Evolutionary conservation across 129 eudicot species (phyloP).

Genomic region (Flaveria bidentis): DNA sequence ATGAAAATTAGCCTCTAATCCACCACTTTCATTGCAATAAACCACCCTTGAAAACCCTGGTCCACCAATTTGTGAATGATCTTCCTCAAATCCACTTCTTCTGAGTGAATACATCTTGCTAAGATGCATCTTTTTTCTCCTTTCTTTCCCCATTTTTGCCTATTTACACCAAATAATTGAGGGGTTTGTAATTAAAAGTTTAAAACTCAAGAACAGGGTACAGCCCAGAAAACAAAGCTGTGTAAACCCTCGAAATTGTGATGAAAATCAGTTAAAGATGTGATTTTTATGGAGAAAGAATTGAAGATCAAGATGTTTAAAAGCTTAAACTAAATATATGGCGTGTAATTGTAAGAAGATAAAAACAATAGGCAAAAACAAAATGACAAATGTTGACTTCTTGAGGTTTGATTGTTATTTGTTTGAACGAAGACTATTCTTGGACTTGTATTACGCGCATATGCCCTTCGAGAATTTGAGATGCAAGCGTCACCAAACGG

Average conservation of each 20-base stretch:
- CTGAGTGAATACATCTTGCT: conserved; percentile 35
- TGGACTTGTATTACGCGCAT: neutral
- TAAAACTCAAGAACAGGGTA: neutral
- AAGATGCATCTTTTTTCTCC: conserved; percentile 40
- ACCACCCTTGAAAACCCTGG: conserved; percentile 65
- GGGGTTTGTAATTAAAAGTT: conserved; percentile 2
- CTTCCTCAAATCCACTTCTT: conserved; percentile 32
- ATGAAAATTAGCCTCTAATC: conserved; percentile 31
- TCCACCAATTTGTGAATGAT: conserved; percentile 51
- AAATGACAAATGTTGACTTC: neutral
- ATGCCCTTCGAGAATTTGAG: neutral
- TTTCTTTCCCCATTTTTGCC: conserved; percentile 35
- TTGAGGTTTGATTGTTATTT: neutral
- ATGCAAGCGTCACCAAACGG: neutral
- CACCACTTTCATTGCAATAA: conserved; percentile 45
- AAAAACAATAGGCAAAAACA: neutral
- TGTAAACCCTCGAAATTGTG: neutral
- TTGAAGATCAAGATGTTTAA: conserved; percentile 1
- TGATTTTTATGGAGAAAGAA: conserved; percentile 26
- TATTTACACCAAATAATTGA: neutral
- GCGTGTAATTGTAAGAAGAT: conserved; percentile 3
- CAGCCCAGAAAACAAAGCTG: conserved; percentile 8
- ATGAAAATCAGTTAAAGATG: neutral
- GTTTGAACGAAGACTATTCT: conserved; percentile 3
- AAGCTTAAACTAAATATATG: neutral